A percentile compares a stretch with the other conserved stretches of the same genome.
Evolutionary conservation across 495 filamentous ascomycete species (phyloP).

Genomic region (Neurospora sp.): DNA sequence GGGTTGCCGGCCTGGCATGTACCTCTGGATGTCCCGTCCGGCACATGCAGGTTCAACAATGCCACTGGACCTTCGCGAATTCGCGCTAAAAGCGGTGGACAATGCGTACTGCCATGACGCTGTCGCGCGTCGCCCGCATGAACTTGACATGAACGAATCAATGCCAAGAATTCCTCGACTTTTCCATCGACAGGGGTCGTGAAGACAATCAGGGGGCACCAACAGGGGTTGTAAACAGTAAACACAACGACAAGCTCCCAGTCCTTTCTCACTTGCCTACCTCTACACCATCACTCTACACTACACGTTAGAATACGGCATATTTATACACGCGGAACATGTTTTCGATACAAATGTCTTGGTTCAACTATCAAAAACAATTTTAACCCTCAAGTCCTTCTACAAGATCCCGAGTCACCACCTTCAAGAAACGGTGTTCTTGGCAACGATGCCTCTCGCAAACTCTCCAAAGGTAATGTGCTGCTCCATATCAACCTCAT

Average conservation of each 20-base stretch:
- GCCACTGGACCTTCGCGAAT: neutral
- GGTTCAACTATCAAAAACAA: neutral
- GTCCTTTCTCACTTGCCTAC: neutral
- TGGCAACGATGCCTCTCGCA: constrained; percentile 71
- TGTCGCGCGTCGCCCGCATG: neutral
- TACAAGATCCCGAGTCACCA: neutral
- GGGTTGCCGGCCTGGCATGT: neutral
- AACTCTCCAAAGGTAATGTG: constrained; percentile 78
- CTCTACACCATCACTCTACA: neutral
- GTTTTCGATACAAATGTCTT: neutral
- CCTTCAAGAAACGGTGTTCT: constrained; percentile 50
- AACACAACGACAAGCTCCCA: neutral
- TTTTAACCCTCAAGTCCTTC: neutral
- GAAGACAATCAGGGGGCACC: neutral
- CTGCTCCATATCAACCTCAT: constrained; percentile 64
- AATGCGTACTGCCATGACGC: neutral
- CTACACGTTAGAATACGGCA: neutral
- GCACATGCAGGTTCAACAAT: neutral
- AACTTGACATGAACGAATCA: neutral
- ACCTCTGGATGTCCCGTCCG: neutral
- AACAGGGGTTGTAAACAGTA: neutral
- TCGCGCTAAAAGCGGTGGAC: neutral
- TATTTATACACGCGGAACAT: neutral
- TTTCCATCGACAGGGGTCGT: neutral
- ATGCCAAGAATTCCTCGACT: neutral